Evolutionary conservation across 148 eudicot species (phyloP), one percentile per base, ranked within the genome.

Genomic region (Fagopyrum esculentum): DNA sequence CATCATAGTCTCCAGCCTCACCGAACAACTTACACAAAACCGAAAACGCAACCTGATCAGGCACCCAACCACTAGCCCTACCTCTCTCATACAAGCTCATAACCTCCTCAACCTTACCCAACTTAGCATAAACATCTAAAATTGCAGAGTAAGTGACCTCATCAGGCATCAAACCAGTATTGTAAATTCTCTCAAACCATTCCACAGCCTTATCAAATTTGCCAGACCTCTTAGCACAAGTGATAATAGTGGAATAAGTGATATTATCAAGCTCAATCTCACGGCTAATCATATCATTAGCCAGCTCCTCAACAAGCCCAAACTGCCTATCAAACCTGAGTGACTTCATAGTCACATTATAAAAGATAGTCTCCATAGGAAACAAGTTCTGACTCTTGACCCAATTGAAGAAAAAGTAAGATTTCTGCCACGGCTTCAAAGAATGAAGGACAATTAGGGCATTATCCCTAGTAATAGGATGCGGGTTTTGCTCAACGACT

Each of bases 181-280:
- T 90, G 75, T 96, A 96, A 96, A 96, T 96, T 86, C 90, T 89
- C 88, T 96, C 99, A 81, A 96, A 96, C 99, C 99, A 96, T 73
- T 90, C 97, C 76, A 92, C 88, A 9, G 99, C 99, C 83, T 96
- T 90, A 54, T 96, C 91, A 80, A 89, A 92, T 47, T 85, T 81
- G 66, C 69, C 80, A 64, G 90, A 89, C 81, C 87, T 86, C 81
- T 96, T 96, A 46, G 99, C 99, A 83, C 98, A 89, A 71, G 97
- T 84, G 71, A 96, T 96, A 11, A 96, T 96, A 26, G 99, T 96
- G 6, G 98, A 96, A 77, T 96, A 96, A 6, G 99, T 92, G 72
- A 96, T 96, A 60, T 96, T 96, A 82, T 96, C 99, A 7, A 96
- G 85, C 73, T 75, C 84, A 80, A 96, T 49, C 60, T 72, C 95